Evolutionary conservation across 2,329 filamentous ascomycete species (phyloP), one percentile per base, ranked within the genome.

Genomic region (Cladosporium sp.): DNA sequence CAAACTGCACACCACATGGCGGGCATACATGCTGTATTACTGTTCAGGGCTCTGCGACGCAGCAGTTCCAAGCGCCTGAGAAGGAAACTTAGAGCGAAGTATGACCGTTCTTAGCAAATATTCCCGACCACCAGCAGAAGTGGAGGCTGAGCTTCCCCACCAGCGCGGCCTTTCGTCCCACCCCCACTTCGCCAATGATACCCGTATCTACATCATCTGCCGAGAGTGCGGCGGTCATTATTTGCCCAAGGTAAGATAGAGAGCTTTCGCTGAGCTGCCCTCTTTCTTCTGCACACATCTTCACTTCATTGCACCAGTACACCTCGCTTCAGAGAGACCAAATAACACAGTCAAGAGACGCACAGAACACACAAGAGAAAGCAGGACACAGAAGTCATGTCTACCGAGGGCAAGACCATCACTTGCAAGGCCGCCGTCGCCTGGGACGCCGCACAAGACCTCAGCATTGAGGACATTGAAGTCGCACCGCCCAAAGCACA

Each of bases 391-490:
- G 69, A 45, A 58, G 56, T 22, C 47, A 56, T 60, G 58, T 60
- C 51, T 57, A 58, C 83, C 60, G 81, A 80, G 66, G 83, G 83
- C 77, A 80, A 97, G 91, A 91, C 90, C 70, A 96, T 96, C 74
- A 95, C 88, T 70, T 97, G 92, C 85, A 72, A 71, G 61, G 94
- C 94, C 67, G 94, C 94, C 71, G 89, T 99, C 64, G 94, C 94
- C 75, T 99, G 94, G 94, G 93, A 92, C 78, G 92, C 94, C 50
- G 92, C 89, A 74, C 90, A 96, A 80, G 88, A 90, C 67, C 84
- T 99, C 65, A 86, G 82, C 69, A 84, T 97, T 67, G 94, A 99
- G 79, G 90, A 96, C 67, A 82, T 99, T 70, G 92, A 97, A 79
- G 94, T 99, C 65, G 85, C 83, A 55, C 89, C 93, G 63, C 94